A percentile compares a stretch with the other conserved stretches of the same genome.
These are phyloP conservation scores for Pezicula neosporulosa DNA, from an alignment of 2,329 filamentous ascomycete species.

Conservation along the genomic window DNA sequence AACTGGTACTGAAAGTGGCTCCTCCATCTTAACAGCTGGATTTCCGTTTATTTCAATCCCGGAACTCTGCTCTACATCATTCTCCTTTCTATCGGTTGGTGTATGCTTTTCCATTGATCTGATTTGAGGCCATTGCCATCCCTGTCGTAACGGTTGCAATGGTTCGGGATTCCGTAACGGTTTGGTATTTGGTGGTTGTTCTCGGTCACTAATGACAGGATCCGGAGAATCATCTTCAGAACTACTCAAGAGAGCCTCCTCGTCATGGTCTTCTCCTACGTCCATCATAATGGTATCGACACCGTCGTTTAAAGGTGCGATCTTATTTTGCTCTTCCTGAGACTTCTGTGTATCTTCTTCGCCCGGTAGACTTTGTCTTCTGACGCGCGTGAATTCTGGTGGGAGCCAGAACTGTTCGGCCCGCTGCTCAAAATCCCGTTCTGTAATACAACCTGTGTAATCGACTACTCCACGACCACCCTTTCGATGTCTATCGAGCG, in stretches of 20 bases:
- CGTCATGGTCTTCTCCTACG: conserved; percentile 9
- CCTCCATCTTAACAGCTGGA: no score
- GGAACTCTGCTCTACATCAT: background rate
- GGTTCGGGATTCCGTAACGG: no score
- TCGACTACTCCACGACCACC: conserved; percentile 1
- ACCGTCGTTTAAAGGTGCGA: no score
- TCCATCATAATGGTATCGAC: background rate
- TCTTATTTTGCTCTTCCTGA: no score
- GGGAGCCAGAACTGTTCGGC: conserved; percentile 1
- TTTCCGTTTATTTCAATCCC: no score
- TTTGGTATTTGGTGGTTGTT: no score
- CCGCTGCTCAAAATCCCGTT: background rate
- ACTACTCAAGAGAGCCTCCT: conserved; percentile 5
- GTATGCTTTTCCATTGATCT: background rate
- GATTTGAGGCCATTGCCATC: background rate
- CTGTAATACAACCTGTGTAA: background rate
- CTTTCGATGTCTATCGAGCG: background rate
- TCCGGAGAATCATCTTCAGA: conserved; percentile 6
- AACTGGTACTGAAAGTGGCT: no score
- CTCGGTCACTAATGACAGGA: no score
- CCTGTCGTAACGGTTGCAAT: background rate
- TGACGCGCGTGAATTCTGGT: conserved; percentile 8
- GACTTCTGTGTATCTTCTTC: conserved; percentile 2
- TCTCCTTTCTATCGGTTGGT: background rate
- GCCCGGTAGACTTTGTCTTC: conserved; percentile 4